Evolutionary conservation across 441 rosid species (phyloP), one percentile per base, ranked within the genome.

Genomic region (Flueggea neowawraea): DNA sequence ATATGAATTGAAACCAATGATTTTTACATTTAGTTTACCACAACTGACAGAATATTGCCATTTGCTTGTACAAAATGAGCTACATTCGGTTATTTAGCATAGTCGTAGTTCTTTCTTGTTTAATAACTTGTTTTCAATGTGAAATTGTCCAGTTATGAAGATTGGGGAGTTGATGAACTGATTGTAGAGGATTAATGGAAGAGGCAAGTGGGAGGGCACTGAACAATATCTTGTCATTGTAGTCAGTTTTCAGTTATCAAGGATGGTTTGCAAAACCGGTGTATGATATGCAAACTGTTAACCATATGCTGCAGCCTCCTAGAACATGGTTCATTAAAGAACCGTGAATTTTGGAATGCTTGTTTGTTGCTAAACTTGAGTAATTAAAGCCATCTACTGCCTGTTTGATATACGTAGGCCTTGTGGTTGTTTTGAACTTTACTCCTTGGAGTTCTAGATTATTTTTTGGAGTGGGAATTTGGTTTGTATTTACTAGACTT

Each of bases 181-280:
- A 88, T 93, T 10, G 95, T 88, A 54, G 97, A 93, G 66, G 98
- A 88, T 75, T 90, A 95, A 0, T 93, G 97, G 97, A 90, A 90
- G 82, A 83, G 96, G 68, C 98, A 93, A 73, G 96, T 90, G 6
- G 96, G 97, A 32, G 96, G 98, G 12, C 90, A 82, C 66, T 87
- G 77, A 77, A 52, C 55, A 7, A 6, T 32, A 49, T 49, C 16
- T 56, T 6, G 11, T 17, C 54, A 53, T 31, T 47, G 57, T 10
- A 12, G 12, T 47, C 5, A 47, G 12, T 47, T 47, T 4, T 47
- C 50, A 9, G 12, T 47, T 12, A 9, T 11, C 9, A 11, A 31
- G 59, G 47, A 54, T 52, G 58, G 53, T 28, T 58, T 44, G 10
- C 31, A 54, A 31, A 16, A 56, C 36, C 11, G 6, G 6, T 10